Conservation (phyloP, 208 protist genomes). For the Leishmania mexicana region DNA sequence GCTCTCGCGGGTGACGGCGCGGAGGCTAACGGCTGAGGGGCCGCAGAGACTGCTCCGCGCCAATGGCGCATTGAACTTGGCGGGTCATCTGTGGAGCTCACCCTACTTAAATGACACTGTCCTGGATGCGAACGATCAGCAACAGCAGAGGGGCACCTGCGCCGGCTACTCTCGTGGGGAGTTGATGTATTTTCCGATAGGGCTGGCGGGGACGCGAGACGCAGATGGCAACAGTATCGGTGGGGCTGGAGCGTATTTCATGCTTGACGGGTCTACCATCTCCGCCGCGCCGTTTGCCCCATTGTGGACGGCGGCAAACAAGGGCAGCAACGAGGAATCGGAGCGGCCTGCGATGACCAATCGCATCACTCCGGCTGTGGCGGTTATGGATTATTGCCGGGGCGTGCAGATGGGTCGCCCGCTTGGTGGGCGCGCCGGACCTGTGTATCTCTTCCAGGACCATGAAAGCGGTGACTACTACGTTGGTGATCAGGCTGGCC, state of each 20-base stretch:
- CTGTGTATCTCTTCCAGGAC: slow-evolving; percentile 48
- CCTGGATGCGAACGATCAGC: slow-evolving; percentile 3
- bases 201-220: slow-evolving; percentile 3
- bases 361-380: slow-evolving; percentile 37
- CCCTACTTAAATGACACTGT: slow-evolving; percentile 30
- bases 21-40: slow-evolving; percentile 4
- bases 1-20: background rate
- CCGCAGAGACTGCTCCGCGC: slow-evolving; percentile 7
- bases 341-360: background rate
- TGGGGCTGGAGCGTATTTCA: slow-evolving; percentile 13
- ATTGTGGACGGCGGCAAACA: background rate
- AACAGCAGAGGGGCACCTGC: background rate
- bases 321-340: background rate
- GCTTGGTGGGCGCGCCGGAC: slow-evolving; percentile 37
- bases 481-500: slow-evolving; percentile 35
- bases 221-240: slow-evolving; percentile 14
- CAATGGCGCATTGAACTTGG: slow-evolving; percentile 5
- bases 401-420: slow-evolving; percentile 69
- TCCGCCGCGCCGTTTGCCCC: slow-evolving; percentile 15
- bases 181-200: slow-evolving; percentile 25
- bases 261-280: slow-evolving; percentile 19
- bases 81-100: slow-evolving; percentile 22
- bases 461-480: slow-evolving; percentile 28
- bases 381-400: slow-evolving; percentile 71
- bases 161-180: background rate